Percentiles rank a stretch among this genome's conserved stretches.
Evolutionary conservation across 805 yeast species (phyloP).

Genomic region (Pichia sporocuriosa): DNA sequence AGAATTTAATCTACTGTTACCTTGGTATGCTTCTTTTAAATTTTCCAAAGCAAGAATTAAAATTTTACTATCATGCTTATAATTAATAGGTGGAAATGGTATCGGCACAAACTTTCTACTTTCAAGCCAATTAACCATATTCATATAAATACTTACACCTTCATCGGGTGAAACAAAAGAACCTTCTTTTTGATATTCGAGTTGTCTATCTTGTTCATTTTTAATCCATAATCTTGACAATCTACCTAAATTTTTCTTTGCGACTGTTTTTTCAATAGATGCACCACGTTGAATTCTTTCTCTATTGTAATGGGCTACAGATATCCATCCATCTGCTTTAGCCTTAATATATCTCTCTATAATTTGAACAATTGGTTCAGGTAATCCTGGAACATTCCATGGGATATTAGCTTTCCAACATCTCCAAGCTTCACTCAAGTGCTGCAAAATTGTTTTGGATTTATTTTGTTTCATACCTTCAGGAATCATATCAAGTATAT

Average conservation of each 20-base stretch:
- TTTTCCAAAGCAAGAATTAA: conserved; percentile 84
- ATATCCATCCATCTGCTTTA: conserved; percentile 94
- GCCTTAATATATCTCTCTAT: conserved; percentile 88
- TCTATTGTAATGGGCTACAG: conserved; percentile 87
- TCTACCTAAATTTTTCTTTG: conserved; percentile 87
- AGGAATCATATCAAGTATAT: conserved; percentile 94
- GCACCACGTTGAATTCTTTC: conserved; percentile 86
- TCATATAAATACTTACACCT: conserved; percentile 79
- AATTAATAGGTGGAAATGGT: conserved; percentile 87
- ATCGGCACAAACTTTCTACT: conserved; percentile 76
- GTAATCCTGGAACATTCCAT: conserved; percentile 96
- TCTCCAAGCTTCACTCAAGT: conserved; percentile 96
- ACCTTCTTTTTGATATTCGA: conserved; percentile 71
- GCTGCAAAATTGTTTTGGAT: conserved; percentile 83
- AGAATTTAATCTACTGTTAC: conserved; percentile 73
- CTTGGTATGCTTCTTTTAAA: conserved; percentile 71
- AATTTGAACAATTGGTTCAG: conserved; percentile 79
- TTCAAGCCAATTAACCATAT: conserved; percentile 90
- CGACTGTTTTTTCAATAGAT: conserved; percentile 89
- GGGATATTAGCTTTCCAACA: conserved; percentile 99
- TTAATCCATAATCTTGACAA: conserved; percentile 89
- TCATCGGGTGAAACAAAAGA: conserved; percentile 82
- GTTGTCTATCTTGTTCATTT: conserved; percentile 85
- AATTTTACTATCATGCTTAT: conserved; percentile 89
- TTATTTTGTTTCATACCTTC: conserved; percentile 85